These are phyloP conservation scores for Pseudonitzschia pungens DNA, from an alignment of 108 stramenopile species.

Conservation along the genomic window DNA sequence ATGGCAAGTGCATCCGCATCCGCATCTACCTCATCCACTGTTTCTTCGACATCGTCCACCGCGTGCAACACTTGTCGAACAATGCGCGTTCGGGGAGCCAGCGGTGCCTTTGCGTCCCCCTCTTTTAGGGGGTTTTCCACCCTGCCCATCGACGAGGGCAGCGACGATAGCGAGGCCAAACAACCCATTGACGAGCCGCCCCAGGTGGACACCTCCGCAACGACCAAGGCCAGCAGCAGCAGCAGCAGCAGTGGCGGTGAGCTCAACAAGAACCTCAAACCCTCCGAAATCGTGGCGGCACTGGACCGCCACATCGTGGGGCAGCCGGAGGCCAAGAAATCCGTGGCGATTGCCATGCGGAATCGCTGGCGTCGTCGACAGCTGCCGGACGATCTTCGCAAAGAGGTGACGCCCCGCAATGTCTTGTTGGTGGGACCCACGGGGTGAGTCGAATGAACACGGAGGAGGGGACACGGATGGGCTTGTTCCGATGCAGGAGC, in stretches of 20 bases:
- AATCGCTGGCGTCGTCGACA: slow-evolving; percentile 98
- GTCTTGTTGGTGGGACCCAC: slow-evolving; percentile 99
- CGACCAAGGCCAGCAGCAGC: slow-evolving; percentile 4
- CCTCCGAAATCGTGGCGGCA: slow-evolving; percentile 76
- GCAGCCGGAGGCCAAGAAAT: slow-evolving; percentile 94
- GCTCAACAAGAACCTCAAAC: slow-evolving; percentile 56
- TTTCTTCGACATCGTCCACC: background rate
- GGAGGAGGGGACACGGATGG: too few relatives aligned
- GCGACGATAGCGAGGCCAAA: background rate
- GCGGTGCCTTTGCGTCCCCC: background rate
- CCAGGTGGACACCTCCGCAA: background rate
- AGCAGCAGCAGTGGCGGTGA: background rate
- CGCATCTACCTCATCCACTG: background rate
- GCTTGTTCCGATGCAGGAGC: background rate
- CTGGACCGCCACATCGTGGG: slow-evolving; percentile 95
- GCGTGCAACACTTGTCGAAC: too few relatives aligned
- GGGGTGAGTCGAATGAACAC: slow-evolving; percentile 57
- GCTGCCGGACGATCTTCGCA: slow-evolving; percentile 82
- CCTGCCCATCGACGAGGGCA: slow-evolving; percentile 10
- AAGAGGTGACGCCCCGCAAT: slow-evolving; percentile 97
- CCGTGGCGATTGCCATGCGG: slow-evolving; percentile 97
- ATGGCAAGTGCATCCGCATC: background rate
- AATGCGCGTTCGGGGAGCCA: too few relatives aligned
- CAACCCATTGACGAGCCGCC: background rate
- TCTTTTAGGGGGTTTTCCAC: background rate